A percentile compares a stretch with the other conserved stretches of the same genome.
These are phyloP conservation scores for Aspergillus novofumigatus DNA, from an alignment of 2,329 filamentous ascomycete species.

Conservation along the genomic window DNA sequence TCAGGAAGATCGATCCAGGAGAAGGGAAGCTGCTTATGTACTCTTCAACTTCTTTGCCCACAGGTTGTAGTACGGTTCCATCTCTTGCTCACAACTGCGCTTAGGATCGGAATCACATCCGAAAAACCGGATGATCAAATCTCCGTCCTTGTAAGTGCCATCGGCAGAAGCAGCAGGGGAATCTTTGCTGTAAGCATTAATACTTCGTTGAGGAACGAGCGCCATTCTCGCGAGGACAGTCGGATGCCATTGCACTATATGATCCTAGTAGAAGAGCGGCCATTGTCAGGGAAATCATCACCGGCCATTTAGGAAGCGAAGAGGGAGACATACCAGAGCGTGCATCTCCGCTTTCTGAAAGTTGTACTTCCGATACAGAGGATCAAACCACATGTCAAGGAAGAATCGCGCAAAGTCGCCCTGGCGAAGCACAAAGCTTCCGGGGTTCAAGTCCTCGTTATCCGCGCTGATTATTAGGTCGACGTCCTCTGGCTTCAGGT, in stretches of 20 bases:
- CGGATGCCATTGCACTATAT: slow-evolving; percentile 93
- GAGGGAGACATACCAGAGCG: slow-evolving; percentile 64
- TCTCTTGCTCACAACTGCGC: slow-evolving; percentile 68
- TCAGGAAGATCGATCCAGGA: neutral
- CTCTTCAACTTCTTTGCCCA: slow-evolving; percentile 36
- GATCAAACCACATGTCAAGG: slow-evolving; percentile 93
- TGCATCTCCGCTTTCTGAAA: slow-evolving; percentile 94
- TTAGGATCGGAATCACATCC: slow-evolving; percentile 59
- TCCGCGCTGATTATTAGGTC: slow-evolving; percentile 85
- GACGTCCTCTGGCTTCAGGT: slow-evolving; percentile 72
- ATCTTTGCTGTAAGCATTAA: slow-evolving; percentile 71
- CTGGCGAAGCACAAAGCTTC: slow-evolving; percentile 74
- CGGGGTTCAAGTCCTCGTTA: slow-evolving; percentile 67
- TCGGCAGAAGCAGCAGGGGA: slow-evolving; percentile 42
- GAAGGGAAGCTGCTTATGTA: slow-evolving; percentile 6
- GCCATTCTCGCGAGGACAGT: slow-evolving; percentile 88
- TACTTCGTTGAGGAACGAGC: slow-evolving; percentile 75
- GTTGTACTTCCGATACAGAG: slow-evolving; percentile 87
- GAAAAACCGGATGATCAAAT: slow-evolving; percentile 75
- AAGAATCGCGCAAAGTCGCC: slow-evolving; percentile 93
- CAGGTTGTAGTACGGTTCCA: slow-evolving; percentile 50
- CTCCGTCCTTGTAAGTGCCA: slow-evolving; percentile 71
- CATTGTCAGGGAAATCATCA: slow-evolving; percentile 23
- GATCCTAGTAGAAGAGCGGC: slow-evolving; percentile 54
- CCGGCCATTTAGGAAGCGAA: neutral